Base-by-base conservation (phyloP, 768 basidiomycete genomes). In the Phlegmacium glaucopus region DNA sequence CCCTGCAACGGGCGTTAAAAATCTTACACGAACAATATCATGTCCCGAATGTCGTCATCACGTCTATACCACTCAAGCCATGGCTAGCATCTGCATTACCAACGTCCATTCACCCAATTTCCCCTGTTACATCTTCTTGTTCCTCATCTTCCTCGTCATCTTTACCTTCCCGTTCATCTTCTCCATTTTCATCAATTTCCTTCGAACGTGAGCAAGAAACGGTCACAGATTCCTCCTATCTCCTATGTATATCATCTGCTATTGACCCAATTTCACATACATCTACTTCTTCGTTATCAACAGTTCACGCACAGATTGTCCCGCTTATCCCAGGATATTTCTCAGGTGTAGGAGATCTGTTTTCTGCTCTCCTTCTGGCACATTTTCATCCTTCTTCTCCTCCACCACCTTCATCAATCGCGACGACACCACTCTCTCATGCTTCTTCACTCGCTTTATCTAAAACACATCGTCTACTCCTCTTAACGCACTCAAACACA, bases 331-430 rank as follows among this genome's bases (percentile, higher is more conserved):
- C 85, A 5, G 94, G 94, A 9, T 96, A 97, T 70, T 98, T 94
- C 64, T 88, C 91, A 15, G 96, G 96, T 18, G 94, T 96, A 9
- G 96, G 96, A 13, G 96, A 99, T 65, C 82, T 97, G 47, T 97
- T 98, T 71, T 93, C 93, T 6, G 90, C 95, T 1, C 80, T 97
- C 46, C 81, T 94, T 22, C 74, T 95, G 4, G 94, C 83, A 0
- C 87, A 94, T 58, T 97, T 83, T 64, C 61, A 74, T 36, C 63
- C 71, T 39, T 44, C 55, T 10, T 6, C 10, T 10, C 6, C 32
- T n/a, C 32, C 32, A 34, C 32, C 2, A 3, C n/a, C 32, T 34
- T 34, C 32, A 34, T 34, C 32, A 3, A 34, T n/a, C 16, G 44
- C 60, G 17, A 42, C 50, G 3, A 50, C 58, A 17, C 42, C 42